These are phyloP conservation scores for Auriscalpium orientale DNA, from an alignment of 768 basidiomycete species.

Conservation along the genomic window DNA sequence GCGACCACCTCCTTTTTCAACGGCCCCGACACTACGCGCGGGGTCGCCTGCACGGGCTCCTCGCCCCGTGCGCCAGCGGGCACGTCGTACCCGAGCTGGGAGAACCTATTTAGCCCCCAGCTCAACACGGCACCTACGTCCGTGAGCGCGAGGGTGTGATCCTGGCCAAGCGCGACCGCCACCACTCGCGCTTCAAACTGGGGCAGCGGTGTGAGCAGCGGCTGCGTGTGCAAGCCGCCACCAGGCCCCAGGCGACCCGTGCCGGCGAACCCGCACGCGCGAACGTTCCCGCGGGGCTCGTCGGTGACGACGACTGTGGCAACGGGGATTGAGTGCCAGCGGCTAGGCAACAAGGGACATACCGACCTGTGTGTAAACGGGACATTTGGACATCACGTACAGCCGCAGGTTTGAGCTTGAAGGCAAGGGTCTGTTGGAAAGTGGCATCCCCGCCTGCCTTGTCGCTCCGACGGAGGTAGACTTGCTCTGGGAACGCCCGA, in stretches of 20 bases:
- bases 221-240: conserved; percentile 66
- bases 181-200: conserved; percentile 50
- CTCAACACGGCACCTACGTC: conserved; percentile 74
- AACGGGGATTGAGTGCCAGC: not conserved
- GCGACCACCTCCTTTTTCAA: conserved; percentile 71
- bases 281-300: conserved; percentile 65
- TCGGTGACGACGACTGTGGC: conserved; percentile 54
- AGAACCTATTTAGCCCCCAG: conserved; percentile 88
- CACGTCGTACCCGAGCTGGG: conserved; percentile 81
- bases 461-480: conserved; percentile 34
- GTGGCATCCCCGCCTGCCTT: conserved; percentile 7
- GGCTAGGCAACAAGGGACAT: not conserved
- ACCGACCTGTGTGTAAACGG: conserved; percentile 75
- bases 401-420: conserved; percentile 54
- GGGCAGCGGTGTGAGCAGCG: conserved; percentile 52
- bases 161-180: conserved; percentile 81
- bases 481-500: conserved; percentile 69
- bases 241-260: conserved; percentile 70
- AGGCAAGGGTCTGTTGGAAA: conserved; percentile 24
- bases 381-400: conserved; percentile 74
- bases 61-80: conserved; percentile 52
- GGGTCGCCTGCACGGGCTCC: conserved; percentile 63
- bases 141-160: conserved; percentile 87
- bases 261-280: conserved; percentile 84
- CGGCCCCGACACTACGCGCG: conserved; percentile 65